Evolutionary conservation across 345 rosid species (phyloP).

Genomic region (Euphorbia pulcherrima): DNA sequence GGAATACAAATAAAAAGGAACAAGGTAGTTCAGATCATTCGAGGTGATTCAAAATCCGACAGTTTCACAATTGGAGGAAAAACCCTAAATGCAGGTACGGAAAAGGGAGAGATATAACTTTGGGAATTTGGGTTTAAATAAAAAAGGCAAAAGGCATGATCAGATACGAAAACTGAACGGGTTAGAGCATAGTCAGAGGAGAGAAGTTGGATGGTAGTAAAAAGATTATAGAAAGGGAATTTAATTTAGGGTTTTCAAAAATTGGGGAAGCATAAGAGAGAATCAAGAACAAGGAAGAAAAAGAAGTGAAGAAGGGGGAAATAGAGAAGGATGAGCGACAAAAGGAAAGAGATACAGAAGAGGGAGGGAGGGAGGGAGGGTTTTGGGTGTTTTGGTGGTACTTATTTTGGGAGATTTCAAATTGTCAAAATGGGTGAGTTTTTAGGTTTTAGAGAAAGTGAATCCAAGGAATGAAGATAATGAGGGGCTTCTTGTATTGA

Average conservation of each 20-base stretch:
- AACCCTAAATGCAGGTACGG: constrained; percentile 13
- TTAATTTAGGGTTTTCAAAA: constrained; percentile 10
- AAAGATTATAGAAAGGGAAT: background rate
- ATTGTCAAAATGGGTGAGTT: background rate
- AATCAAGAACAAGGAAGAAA: background rate
- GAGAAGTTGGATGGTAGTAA: background rate
- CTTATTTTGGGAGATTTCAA: background rate
- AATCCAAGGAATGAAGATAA: background rate
- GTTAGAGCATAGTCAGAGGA: background rate
- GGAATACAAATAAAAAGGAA: background rate
- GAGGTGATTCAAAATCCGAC: background rate
- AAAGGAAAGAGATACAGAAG: no score
- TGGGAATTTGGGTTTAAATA: background rate
- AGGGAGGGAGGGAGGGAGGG: background rate
- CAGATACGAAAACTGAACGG: background rate
- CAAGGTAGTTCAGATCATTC: constrained; percentile 5
- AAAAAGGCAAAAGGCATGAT: constrained; percentile 20
- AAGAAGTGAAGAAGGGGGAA: background rate
- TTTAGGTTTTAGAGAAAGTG: background rate
- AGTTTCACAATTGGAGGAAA: constrained; percentile 5
- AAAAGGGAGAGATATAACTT: background rate
- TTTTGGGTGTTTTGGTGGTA: background rate
- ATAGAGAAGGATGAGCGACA: background rate
- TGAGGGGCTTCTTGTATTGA: background rate
- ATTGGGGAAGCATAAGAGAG: constrained; percentile 3